phyloP scores from a whole-genome alignment of 2,329 filamentous ascomycete species.

The Xylaria polymorpha region DNA sequence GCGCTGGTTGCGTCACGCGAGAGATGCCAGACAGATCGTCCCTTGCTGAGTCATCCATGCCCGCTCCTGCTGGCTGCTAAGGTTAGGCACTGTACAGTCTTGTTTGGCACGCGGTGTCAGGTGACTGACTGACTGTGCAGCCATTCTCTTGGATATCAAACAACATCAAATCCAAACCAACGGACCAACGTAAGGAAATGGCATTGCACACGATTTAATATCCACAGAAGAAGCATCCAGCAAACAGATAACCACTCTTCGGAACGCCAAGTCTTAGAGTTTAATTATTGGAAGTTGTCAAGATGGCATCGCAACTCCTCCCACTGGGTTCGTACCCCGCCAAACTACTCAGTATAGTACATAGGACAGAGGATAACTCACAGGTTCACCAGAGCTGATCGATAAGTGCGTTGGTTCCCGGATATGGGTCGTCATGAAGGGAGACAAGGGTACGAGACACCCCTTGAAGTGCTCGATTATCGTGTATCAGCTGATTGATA shows the following conservation, averaged over 20 bases:
- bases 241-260: background rate
- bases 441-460: constrained; percentile 83
- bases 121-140: constrained; percentile 37
- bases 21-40: background rate
- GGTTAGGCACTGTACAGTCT: background rate
- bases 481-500: constrained; percentile 8
- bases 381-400: constrained; percentile 81
- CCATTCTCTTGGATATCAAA: constrained; percentile 2
- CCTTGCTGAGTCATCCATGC: constrained; percentile 2
- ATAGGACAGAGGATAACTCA: constrained; percentile 23
- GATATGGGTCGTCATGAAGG: constrained; percentile 99
- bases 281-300: constrained; percentile 5
- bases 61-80: background rate
- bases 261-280: background rate
- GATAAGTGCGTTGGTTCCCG: constrained; percentile 98
- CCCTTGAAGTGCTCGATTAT: background rate
- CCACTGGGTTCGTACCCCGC: constrained; percentile 68
- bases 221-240: background rate
- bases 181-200: background rate
- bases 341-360: background rate
- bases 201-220: background rate
- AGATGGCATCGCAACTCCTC: constrained; percentile 79
- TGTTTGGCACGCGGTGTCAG: constrained; percentile 37
- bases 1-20: constrained; percentile 1
- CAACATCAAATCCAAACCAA: constrained; percentile 15